A percentile compares a stretch with the other conserved stretches of the same genome.
Conservation (phyloP, 441 rosid genomes). For the Flueggea neowawraea region DNA sequence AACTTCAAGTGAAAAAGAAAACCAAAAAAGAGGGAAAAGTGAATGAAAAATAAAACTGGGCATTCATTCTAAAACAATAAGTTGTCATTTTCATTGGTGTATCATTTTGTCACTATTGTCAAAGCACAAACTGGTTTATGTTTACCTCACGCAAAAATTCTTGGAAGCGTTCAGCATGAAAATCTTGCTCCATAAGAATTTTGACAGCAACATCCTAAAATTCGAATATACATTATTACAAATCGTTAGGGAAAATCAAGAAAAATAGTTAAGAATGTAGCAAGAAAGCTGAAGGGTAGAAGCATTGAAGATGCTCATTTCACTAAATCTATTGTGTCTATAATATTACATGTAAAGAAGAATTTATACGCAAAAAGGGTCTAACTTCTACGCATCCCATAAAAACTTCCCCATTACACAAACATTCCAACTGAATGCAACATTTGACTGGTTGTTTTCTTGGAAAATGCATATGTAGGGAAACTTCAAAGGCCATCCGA, state of each 20-base stretch:
- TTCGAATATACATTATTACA: constrained; percentile 10
- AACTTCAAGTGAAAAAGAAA: too few species aligned
- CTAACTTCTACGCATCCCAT: too few species aligned
- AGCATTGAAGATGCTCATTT: neutral
- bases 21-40: too few species aligned
- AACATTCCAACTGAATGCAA: too few species aligned
- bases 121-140: constrained; percentile 6
- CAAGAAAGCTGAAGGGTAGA: neutral
- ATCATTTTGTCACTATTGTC: neutral
- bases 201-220: constrained; percentile 96
- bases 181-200: constrained; percentile 93
- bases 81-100: neutral
- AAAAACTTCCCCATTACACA: too few species aligned
- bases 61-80: too few species aligned
- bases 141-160: constrained; percentile 91
- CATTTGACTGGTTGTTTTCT: too few species aligned
- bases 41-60: neutral
- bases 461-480: too few species aligned
- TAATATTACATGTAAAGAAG: neutral
- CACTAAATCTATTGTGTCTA: too few species aligned
- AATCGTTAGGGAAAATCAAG: constrained; percentile 8
- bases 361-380: neutral
- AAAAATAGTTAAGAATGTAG: neutral
- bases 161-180: constrained; percentile 67
- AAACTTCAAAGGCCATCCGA: too few species aligned